A percentile compares a stretch with the other conserved stretches of the same genome.
phyloP scores from a whole-genome alignment of 768 basidiomycete species.

The Hirschioporus abietinus region DNA sequence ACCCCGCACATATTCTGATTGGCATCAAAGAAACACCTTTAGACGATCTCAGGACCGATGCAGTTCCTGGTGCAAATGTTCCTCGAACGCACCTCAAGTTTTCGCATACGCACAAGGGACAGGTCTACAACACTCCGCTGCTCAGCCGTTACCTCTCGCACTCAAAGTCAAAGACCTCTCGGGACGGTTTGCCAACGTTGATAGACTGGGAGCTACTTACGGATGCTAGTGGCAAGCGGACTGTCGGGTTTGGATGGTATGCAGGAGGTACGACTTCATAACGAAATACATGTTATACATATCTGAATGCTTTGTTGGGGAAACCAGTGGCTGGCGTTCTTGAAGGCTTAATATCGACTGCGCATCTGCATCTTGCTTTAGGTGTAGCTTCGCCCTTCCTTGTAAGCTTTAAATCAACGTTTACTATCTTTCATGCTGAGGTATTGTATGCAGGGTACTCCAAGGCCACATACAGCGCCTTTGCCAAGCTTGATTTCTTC shows the following conservation, averaged over 20 bases:
- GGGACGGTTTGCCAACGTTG: constrained; percentile 40
- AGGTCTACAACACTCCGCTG: constrained; percentile 79
- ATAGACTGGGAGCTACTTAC: constrained; percentile 87
- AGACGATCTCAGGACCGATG: constrained; percentile 46
- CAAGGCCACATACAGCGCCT: constrained; percentile 70
- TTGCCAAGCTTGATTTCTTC: constrained; percentile 48
- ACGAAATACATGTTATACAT: not conserved
- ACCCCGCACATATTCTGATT: constrained; percentile 65
- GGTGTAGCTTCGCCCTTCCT: constrained; percentile 83
- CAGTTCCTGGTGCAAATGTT: constrained; percentile 28
- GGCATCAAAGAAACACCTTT: constrained; percentile 90
- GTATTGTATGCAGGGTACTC: constrained; percentile 49
- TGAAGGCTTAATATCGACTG: constrained; percentile 75
- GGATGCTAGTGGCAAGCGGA: constrained; percentile 57
- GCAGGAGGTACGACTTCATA: constrained; percentile 63
- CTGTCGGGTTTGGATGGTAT: constrained; percentile 89
- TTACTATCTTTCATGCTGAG: not conserved
- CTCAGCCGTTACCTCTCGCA: constrained; percentile 56
- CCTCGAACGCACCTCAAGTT: constrained; percentile 83
- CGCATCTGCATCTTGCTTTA: constrained; percentile 69
- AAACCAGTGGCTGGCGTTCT: constrained; percentile 72
- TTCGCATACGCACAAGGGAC: constrained; percentile 87
- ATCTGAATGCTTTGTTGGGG: constrained; percentile 7
- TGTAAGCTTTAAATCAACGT: constrained; percentile 35
- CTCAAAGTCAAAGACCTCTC: constrained; percentile 13